A percentile compares a stretch with the other conserved stretches of the same genome.
These are phyloP conservation scores for Cyberlindnera suaveolens DNA, from an alignment of 805 yeast species.

Conservation along the genomic window DNA sequence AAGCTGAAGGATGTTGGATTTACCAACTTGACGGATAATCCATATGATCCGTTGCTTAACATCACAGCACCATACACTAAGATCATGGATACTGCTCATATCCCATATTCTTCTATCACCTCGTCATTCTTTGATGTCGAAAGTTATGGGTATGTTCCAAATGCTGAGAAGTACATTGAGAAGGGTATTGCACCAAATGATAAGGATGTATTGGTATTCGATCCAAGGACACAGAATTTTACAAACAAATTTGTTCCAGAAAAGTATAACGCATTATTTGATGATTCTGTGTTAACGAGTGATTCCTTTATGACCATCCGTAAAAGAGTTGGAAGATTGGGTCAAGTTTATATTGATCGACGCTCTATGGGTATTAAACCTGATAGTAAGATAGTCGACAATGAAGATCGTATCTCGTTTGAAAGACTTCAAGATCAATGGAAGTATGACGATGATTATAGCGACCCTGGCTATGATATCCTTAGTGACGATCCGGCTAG, in stretches of 20 bases:
- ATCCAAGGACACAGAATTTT: conserved; percentile 18
- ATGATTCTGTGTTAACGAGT: conserved; percentile 28
- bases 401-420: conserved; percentile 18
- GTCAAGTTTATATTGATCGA: conserved; percentile 70
- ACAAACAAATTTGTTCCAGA: conserved; percentile 28
- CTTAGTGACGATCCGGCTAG: conserved; percentile 74
- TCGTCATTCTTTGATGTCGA: conserved; percentile 61
- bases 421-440: conserved; percentile 55
- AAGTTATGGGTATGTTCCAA: conserved; percentile 42
- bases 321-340: conserved; percentile 68
- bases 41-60: conserved; percentile 74
- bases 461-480: conserved; percentile 35
- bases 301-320: conserved; percentile 54
- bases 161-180: conserved; percentile 19
- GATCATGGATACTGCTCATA: conserved; percentile 50
- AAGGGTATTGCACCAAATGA: conserved; percentile 21
- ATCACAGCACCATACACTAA: conserved; percentile 47
- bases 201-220: conserved; percentile 26
- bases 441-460: conserved; percentile 48
- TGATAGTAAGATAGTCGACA: conserved; percentile 27
- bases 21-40: conserved; percentile 83
- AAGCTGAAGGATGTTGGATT: conserved; percentile 59
- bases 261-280: conserved; percentile 29
- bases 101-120: conserved; percentile 78
- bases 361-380: conserved; percentile 40